Conservation (phyloP, 305 asterid species). For the Rubia peregrina region DNA sequence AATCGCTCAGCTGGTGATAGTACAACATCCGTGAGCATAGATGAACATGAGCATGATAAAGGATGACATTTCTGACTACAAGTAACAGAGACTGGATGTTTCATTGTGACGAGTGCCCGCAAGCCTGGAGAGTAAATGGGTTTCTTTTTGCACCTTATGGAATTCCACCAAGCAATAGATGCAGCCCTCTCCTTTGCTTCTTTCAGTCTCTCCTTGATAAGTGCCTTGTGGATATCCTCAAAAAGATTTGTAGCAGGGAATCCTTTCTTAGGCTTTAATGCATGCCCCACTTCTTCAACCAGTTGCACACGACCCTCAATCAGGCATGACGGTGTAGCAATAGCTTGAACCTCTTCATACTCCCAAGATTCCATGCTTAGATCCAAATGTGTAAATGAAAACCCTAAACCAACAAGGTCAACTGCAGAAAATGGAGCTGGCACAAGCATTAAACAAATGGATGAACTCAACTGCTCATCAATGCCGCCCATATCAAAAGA, state of each 20-base stretch:
- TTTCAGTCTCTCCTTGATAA: constrained; percentile 55
- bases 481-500: constrained; percentile 89
- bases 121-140: constrained; percentile 74
- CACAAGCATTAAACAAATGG: constrained; percentile 63
- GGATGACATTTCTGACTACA: constrained; percentile 48
- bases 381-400: constrained; percentile 82
- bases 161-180: constrained; percentile 93
- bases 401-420: constrained; percentile 71
- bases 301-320: constrained; percentile 46
- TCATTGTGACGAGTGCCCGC: constrained; percentile 63
- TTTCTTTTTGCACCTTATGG: constrained; percentile 79
- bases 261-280: constrained; percentile 37
- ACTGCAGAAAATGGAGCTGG: constrained; percentile 55
- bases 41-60: constrained; percentile 48
- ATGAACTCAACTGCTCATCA: constrained; percentile 75
- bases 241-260: constrained; percentile 52
- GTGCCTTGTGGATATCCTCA: constrained; percentile 67
- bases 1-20: constrained; percentile 91
- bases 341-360: constrained; percentile 68
- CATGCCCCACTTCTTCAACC: constrained; percentile 35
- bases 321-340: constrained; percentile 75
- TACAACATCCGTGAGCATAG: constrained; percentile 70
- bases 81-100: constrained; percentile 57
- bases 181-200: constrained; percentile 77
- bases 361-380: constrained; percentile 92